Conservation (phyloP, 805 yeast species). For the Spathaspora sp. region DNA sequence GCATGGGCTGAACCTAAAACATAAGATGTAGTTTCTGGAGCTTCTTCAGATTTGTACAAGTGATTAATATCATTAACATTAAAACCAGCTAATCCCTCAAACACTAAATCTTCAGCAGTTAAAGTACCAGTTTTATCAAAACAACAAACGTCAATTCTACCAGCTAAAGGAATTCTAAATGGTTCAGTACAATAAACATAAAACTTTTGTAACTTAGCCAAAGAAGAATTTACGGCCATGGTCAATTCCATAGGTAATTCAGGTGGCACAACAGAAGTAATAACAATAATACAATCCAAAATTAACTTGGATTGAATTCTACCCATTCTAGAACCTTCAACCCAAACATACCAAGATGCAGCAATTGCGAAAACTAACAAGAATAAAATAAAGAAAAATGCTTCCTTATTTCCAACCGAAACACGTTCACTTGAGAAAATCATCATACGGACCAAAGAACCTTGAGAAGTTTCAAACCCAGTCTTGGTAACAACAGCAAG, state of each 20-base stretch:
- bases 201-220: constrained; percentile 81
- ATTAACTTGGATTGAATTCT: constrained; percentile 91
- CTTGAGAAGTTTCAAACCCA: constrained; percentile 98
- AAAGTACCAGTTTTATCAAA: constrained; percentile 98
- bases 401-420: constrained; percentile 92
- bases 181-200: constrained; percentile 97
- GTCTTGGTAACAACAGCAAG: constrained; percentile 86
- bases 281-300: constrained; percentile 90
- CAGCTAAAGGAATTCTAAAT: constrained; percentile 95
- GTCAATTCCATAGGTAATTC: constrained; percentile 99
- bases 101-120: constrained; percentile 93
- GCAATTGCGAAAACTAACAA: constrained; percentile 87
- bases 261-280: constrained; percentile 98
- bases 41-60: constrained; percentile 53
- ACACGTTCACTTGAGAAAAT: constrained; percentile 95
- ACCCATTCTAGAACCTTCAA: constrained; percentile 94
- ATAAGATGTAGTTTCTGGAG: constrained; percentile 63
- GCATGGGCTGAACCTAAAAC: constrained; percentile 97
- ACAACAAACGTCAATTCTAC: constrained; percentile 97
- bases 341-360: constrained; percentile 98
- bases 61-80: constrained; percentile 48
- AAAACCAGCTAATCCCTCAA: constrained; percentile 94
- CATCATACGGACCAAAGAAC: constrained; percentile 96
- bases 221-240: constrained; percentile 92
- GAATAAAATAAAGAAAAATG: constrained; percentile 87